Conservation (phyloP, 2,329 filamentous ascomycete genomes). For the Arachnomyces sp. region DNA sequence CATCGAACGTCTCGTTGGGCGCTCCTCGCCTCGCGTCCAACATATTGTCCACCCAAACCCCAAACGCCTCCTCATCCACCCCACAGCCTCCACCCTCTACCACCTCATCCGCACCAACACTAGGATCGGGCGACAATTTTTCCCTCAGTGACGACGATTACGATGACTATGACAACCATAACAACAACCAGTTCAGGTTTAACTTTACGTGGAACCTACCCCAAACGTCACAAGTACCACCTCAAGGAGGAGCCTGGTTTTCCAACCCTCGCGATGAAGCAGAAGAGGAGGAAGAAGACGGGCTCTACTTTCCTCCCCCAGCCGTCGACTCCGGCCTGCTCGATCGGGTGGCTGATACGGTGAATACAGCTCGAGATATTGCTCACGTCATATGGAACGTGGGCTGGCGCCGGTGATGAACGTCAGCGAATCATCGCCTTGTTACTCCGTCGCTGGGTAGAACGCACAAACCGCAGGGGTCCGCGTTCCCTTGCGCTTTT, state of each 20-base stretch:
- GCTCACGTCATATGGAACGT: conserved; percentile 20
- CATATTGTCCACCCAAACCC: neutral
- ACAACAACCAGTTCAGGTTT: conserved; percentile 1
- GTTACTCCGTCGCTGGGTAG: too few relatives aligned
- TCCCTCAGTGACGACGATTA: conserved; percentile 8
- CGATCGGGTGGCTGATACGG: conserved; percentile 14
- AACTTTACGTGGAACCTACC: conserved; percentile 6
- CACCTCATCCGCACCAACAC: conserved; percentile 6
- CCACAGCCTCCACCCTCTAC: conserved; percentile 8
- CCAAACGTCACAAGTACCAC: neutral
- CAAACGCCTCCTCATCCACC: conserved; percentile 1
- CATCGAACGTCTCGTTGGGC: too few relatives aligned
- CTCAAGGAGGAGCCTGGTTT: conserved; percentile 2
- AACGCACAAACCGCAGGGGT: too few relatives aligned
- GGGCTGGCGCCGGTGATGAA: conserved; percentile 15
- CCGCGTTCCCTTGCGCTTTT: too few relatives aligned
- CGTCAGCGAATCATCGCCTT: too few relatives aligned
- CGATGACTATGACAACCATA: conserved; percentile 4
- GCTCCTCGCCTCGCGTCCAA: neutral
- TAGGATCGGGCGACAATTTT: conserved; percentile 4
- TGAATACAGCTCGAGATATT: conserved; percentile 17
- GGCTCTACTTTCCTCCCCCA: neutral
- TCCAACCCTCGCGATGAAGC: conserved; percentile 21
- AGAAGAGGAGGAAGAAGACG: neutral
- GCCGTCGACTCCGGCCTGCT: conserved; percentile 8